Conservation (phyloP, 371 early-diverging fungal genomes). For the Polyrhizophydium stewartii region DNA sequence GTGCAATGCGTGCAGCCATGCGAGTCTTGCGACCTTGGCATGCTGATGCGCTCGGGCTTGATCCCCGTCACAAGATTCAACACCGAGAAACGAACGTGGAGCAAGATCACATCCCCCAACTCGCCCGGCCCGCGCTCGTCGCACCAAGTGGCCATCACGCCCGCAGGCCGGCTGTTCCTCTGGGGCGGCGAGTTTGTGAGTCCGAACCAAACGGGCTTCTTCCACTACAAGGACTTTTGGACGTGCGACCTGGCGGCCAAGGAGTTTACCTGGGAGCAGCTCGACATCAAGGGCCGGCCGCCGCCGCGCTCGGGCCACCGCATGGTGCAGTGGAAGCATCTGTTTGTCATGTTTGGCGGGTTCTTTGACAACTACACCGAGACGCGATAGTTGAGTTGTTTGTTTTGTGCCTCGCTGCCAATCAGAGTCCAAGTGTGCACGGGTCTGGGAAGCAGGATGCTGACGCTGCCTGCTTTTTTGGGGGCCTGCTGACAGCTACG, state of each 20-base stretch:
- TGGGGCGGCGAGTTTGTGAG: slow-evolving; percentile 58
- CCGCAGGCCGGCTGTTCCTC: slow-evolving; percentile 50
- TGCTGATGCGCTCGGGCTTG: too few species aligned
- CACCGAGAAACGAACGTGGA: slow-evolving; percentile 59
- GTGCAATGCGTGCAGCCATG: too few species aligned
- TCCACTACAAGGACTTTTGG: slow-evolving; percentile 66
- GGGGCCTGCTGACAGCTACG: slow-evolving; percentile 20
- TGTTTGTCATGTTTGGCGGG: slow-evolving; percentile 55
- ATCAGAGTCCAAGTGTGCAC: too few species aligned
- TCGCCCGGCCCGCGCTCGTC: slow-evolving; percentile 57
- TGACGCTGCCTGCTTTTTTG: background rate
- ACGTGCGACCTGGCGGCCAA: slow-evolving; percentile 57
- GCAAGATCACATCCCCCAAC: slow-evolving; percentile 52
- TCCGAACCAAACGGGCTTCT: slow-evolving; percentile 56
- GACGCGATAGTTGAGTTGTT: slow-evolving; percentile 2
- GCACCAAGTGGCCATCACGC: slow-evolving; percentile 54
- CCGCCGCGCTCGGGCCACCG: slow-evolving; percentile 46
- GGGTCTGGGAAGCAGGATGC: too few species aligned
- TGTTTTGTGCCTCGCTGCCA: too few species aligned
- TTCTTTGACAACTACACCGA: slow-evolving; percentile 50
- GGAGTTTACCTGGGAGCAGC: slow-evolving; percentile 56
- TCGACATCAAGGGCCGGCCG: slow-evolving; percentile 44
- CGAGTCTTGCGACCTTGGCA: too few species aligned
- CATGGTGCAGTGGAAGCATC: slow-evolving; percentile 55
- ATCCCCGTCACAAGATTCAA: slow-evolving; percentile 28